Evolutionary conservation across 306 rosid genomes (phyloP).

Genomic region (Glycine soja): DNA sequence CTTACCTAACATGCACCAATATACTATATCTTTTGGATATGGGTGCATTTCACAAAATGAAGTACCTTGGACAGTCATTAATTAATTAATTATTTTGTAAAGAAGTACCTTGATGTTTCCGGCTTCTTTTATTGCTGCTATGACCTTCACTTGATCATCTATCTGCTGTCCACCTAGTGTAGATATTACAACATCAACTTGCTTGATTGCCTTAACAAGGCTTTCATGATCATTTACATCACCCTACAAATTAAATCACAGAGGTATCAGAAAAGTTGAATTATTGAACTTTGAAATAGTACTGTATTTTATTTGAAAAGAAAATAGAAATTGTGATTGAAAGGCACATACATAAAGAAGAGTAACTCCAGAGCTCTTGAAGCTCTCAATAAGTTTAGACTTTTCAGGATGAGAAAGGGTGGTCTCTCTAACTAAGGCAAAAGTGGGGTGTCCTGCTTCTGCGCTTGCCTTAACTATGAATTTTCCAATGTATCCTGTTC

Average conservation of each 20-base stretch:
- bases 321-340: background rate
- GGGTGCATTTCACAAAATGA: background rate
- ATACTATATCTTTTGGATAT: background rate
- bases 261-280: background rate
- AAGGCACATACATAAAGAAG: constrained; percentile 39
- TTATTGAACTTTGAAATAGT: background rate
- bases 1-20: no score
- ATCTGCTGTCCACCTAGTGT: constrained; percentile 41
- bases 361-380: constrained; percentile 49
- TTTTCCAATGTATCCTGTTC: constrained; percentile 54
- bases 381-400: constrained; percentile 48
- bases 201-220: constrained; percentile 54
- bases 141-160: constrained; percentile 49
- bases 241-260: constrained; percentile 37
- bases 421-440: constrained; percentile 49
- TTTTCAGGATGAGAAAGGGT: constrained; percentile 45
- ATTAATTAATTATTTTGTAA: background rate
- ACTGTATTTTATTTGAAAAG: background rate
- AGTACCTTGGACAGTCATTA: background rate
- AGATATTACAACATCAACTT: constrained; percentile 58
- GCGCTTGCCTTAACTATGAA: constrained; percentile 51
- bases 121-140: constrained; percentile 59
- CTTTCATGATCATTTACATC: constrained; percentile 48
- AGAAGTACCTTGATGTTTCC: constrained; percentile 54
- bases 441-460: constrained; percentile 54